Evolutionary conservation across 257 asterid species (phyloP).

Genomic region (Capsicum baccatum): DNA sequence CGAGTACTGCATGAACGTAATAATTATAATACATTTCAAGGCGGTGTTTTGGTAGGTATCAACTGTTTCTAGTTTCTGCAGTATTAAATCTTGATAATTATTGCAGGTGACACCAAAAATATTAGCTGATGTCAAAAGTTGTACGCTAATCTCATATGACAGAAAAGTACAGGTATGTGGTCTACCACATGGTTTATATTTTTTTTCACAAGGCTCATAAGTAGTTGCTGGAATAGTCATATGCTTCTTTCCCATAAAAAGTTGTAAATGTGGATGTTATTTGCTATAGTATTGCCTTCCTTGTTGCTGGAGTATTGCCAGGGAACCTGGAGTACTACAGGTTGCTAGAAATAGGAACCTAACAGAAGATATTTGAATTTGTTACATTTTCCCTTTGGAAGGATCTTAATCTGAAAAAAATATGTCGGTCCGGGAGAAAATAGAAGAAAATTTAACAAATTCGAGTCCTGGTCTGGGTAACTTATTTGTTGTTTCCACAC

Average conservation of each 20-base stretch:
- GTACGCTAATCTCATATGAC: constrained; percentile 90
- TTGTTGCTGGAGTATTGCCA: background rate
- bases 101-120: constrained; percentile 98
- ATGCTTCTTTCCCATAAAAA: background rate
- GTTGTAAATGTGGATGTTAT: background rate
- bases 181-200: background rate
- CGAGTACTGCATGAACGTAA: constrained; percentile 99
- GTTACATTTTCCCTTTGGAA: background rate
- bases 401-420: no score
- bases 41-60: constrained; percentile 6
- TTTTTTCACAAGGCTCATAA: background rate
- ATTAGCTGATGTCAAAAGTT: constrained; percentile 97
- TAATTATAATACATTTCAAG: constrained; percentile 10
- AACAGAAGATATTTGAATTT: background rate
- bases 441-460: no score
- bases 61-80: background rate
- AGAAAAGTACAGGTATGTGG: constrained; percentile 87
- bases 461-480: no score
- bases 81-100: constrained; percentile 27
- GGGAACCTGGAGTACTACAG: background rate
- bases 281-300: background rate
- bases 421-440: no score
- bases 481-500: no score
- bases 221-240: background rate
- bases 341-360: background rate